Evolutionary conservation across 345 rosid species (phyloP).

Genomic region (Limnanthes douglasii): DNA sequence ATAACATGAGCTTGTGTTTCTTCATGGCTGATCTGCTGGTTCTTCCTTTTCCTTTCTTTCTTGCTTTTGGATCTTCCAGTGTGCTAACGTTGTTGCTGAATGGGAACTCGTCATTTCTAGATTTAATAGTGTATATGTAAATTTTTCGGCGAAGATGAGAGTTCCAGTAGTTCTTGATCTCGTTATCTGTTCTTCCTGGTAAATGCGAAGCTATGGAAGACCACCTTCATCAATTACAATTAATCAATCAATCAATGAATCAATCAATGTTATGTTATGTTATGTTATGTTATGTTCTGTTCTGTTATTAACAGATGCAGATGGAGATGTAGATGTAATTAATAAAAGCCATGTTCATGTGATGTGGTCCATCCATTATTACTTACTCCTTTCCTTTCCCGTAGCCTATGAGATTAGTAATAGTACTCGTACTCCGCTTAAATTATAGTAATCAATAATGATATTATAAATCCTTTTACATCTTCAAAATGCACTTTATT

Average conservation of each 20-base stretch:
- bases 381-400: neutral
- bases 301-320: neutral
- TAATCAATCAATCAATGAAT: neutral
- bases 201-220: slow-evolving; percentile 64
- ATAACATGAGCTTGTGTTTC: slow-evolving; percentile 22
- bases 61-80: slow-evolving; percentile 1
- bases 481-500: slow-evolving; percentile 4
- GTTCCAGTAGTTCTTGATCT: slow-evolving; percentile 88
- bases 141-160: slow-evolving; percentile 65
- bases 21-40: slow-evolving; percentile 26
- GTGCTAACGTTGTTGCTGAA: neutral
- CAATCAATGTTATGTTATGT: neutral
- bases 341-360: neutral
- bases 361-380: neutral
- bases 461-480: neutral
- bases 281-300: neutral
- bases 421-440: neutral
- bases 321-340: too few species aligned
- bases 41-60: slow-evolving; percentile 16
- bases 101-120: slow-evolving; percentile 1
- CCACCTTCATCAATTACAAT: slow-evolving; percentile 34
- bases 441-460: neutral
- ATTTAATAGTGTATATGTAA: slow-evolving; percentile 16
- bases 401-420: slow-evolving; percentile 5
- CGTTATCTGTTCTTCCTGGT: slow-evolving; percentile 84